Percentiles rank a stretch among this genome's conserved stretches.
phyloP scores from a whole-genome alignment of 345 rosid genomes.

The Hibiscus mutabilis region DNA sequence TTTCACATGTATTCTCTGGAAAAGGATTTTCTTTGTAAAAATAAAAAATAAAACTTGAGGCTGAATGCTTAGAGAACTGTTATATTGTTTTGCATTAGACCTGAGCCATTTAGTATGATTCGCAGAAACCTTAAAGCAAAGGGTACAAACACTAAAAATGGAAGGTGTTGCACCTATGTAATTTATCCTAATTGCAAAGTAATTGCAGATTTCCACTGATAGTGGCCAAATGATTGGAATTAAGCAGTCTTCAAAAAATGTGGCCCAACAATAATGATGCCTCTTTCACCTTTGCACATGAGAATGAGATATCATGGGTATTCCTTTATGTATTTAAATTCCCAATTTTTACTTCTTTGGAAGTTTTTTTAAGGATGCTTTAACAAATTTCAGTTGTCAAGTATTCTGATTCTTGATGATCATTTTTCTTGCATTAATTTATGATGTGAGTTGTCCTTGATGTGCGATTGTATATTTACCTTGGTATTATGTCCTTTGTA shows the following conservation, averaged over 20 bases:
- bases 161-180: background rate
- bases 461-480: conserved; percentile 7
- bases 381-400: background rate
- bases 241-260: background rate
- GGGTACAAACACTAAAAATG: background rate
- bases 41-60: background rate
- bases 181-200: background rate
- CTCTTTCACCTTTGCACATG: background rate
- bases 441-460: conserved; percentile 3
- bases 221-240: background rate
- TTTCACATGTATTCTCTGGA: background rate
- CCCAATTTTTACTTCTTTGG: background rate
- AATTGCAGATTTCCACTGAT: background rate
- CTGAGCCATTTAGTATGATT: conserved; percentile 1
- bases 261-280: background rate
- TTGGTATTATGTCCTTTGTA: conserved; percentile 12
- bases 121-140: background rate
- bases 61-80: background rate
- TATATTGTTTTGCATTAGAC: background rate
- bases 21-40: background rate
- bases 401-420: background rate
- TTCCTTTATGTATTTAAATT: background rate
- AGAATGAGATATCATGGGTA: background rate
- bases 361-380: background rate
- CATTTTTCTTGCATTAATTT: background rate